These are phyloP conservation scores for Hyphochytrium catenoides DNA, from an alignment of 352 stramenopile species.

Conservation along the genomic window DNA sequence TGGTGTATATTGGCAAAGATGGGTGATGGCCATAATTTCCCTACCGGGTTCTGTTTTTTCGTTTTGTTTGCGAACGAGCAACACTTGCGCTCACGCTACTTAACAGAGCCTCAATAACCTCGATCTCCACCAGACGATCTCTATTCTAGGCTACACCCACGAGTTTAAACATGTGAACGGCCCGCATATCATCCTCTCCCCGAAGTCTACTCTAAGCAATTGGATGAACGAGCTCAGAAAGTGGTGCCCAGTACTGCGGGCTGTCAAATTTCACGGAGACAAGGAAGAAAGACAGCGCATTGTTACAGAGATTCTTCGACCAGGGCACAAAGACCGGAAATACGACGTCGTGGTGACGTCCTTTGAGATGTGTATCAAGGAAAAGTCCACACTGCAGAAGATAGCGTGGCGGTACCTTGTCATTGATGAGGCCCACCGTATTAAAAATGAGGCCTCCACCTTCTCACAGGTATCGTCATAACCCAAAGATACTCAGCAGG, in stretches of 20 bases:
- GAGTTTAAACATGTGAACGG: constrained; percentile 46
- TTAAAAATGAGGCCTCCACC: constrained; percentile 65
- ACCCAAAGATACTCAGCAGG: too few relatives aligned
- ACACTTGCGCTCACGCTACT: too few relatives aligned
- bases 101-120: too few relatives aligned
- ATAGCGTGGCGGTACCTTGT: constrained; percentile 68
- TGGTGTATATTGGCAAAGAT: too few relatives aligned
- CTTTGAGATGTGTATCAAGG: constrained; percentile 84
- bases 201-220: constrained; percentile 75
- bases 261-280: constrained; percentile 77
- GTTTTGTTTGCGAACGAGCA: too few relatives aligned
- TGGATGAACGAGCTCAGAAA: constrained; percentile 78
- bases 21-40: too few relatives aligned
- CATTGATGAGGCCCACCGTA: constrained; percentile 62
- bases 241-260: constrained; percentile 69
- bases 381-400: constrained; percentile 58
- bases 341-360: constrained; percentile 92
- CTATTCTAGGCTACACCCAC: constrained; percentile 31
- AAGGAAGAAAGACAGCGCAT: constrained; percentile 59
- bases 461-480: constrained; percentile 40
- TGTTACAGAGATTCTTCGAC: constrained; percentile 64
- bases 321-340: constrained; percentile 68
- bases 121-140: constrained; percentile 68
- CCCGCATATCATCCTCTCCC: constrained; percentile 79
- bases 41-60: too few relatives aligned